Base-by-base conservation (phyloP, 2,329 filamentous ascomycete species). In the Fusarium napiforme region DNA sequence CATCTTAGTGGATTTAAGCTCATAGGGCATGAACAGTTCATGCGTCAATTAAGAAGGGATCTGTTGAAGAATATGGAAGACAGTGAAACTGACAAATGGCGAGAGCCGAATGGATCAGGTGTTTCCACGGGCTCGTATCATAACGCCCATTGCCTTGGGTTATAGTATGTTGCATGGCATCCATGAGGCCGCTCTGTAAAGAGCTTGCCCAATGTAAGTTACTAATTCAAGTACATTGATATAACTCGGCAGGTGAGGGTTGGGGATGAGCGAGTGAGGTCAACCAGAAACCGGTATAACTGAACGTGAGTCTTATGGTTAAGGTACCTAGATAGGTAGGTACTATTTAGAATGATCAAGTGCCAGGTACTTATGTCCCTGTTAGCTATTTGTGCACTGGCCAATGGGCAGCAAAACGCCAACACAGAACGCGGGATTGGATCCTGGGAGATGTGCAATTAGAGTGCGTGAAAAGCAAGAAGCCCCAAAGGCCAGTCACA, bases 391-490 rank as follows among this genome's bases (percentile, higher is more conserved):
- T 34, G 43, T 55, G 66, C 34, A 60, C 49, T 47, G 37, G 59
- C 71, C 71, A 74, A 73, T 71, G 40, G 66, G 42, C 55, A 52
- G 10, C 28, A 62, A 45, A 58, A 66, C 66, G 70, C 60, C 52
- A 73, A 67, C 53, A 57, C 71, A 46, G 49, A 58, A 71, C 45
- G 40, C 57, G 62, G 63, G 71, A 73, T 71, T 74, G 71, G 71
- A 32, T 60, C 71, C 18, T 57, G 28, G 26, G 65, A 62, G 65
- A 71, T 73, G 53, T 47, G 46, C 32, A 70, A 60, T 46, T 39
- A 50, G 21, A 71, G 39, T 66, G 45, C 56, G 53, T 71, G 56
- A 47, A 56, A 40, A 53, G 34, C 37, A 43, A 43, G 21, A 45
- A 59, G 39, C 39, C 19, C n/a, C 26, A 14, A 36, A 58, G 36